A percentile compares a stretch with the other conserved stretches of the same genome.
Conservation (phyloP, 1,139 yeast species). For the Blastobotrys aristatus region DNA sequence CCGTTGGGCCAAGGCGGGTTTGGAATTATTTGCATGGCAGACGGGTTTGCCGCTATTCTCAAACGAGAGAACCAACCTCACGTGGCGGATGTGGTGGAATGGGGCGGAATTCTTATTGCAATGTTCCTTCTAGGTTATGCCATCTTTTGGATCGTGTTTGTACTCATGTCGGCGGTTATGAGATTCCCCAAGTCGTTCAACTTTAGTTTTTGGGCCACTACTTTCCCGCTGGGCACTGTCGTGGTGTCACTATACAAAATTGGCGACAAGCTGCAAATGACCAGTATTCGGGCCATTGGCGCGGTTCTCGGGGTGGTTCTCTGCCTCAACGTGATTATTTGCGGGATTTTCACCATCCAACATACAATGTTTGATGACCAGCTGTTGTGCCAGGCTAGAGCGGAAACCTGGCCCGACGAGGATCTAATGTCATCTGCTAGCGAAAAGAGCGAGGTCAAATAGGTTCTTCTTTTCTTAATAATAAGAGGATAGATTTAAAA, state of each 20-base stretch:
- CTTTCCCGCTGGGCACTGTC: conserved; percentile 90
- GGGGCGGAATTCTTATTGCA: conserved; percentile 34
- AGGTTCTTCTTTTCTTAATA: neutral
- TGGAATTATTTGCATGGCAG: conserved; percentile 57
- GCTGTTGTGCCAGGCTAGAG: conserved; percentile 11
- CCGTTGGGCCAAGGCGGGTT: conserved; percentile 79
- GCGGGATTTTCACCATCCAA: conserved; percentile 36
- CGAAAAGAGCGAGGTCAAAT: neutral
- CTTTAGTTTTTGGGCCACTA: conserved; percentile 76
- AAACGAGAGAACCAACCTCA: conserved; percentile 8
- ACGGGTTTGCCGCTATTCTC: conserved; percentile 22
- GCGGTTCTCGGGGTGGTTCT: conserved; percentile 53
- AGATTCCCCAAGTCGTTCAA: conserved; percentile 43
- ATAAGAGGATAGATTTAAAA: too few species aligned
- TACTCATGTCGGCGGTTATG: conserved; percentile 34
- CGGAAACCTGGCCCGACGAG: conserved; percentile 13
- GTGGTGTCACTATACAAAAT: conserved; percentile 54
- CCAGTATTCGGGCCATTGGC: conserved; percentile 56
- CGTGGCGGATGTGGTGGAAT: conserved; percentile 13
- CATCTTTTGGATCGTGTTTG: conserved; percentile 55
- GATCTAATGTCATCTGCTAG: neutral
- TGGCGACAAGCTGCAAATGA: conserved; percentile 42
- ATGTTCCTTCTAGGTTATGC: conserved; percentile 57
- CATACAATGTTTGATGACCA: conserved; percentile 19
- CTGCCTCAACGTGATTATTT: conserved; percentile 37